Base-by-base conservation (phyloP, 495 filamentous ascomycete genomes). In the Neurospora sp. region DNA sequence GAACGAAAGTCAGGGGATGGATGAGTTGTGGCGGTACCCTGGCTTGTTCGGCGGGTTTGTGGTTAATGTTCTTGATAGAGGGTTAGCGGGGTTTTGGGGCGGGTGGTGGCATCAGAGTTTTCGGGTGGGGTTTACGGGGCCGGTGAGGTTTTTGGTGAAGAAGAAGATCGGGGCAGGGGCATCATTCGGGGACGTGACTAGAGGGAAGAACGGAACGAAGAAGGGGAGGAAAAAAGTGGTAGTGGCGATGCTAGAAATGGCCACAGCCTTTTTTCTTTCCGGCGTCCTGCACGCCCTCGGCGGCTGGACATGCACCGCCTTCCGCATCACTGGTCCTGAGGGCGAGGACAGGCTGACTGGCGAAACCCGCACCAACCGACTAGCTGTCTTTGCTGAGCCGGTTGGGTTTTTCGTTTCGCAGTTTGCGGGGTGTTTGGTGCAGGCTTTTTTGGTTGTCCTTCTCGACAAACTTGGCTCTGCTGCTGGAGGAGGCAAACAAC, bases 51-150 rank as follows among this genome's bases (percentile, higher is more conserved):
- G 93, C 16, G 83, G 87, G 1, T 82, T 87, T 73, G 73, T 72
- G 3, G 7, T 6, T 0, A 78, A 83, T 10, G 82, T 95, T 6
- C 77, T 91, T 5, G 86, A 91, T 70, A 81, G 89, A 66, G 93
- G 93, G 0, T 81, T 97, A 1, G 83, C 87, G 9, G 93, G 93
- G 39, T 88, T 90, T 75, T 97, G 94, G 94, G 88, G 91, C 53
- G 86, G 83, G 18, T 96, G 91, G 90, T 97, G 94, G 94, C 94
- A 97, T 80, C 94, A 97, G 79, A 87, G 90, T 2, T 96, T 97
- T 82, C 89, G 93, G 3, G 85, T 88, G 42, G 91, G 85, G 0
- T 95, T 97, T 78, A 81, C 87, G 7, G 85, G 87, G 2, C 87
- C 90, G 0, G 80, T 85, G 0, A 78, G 80, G 9, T 90, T 82